A percentile compares a stretch with the other conserved stretches of the same genome.
These are phyloP conservation scores for Cercospora sesami DNA, from an alignment of 2,329 filamentous ascomycete species.

Conservation along the genomic window DNA sequence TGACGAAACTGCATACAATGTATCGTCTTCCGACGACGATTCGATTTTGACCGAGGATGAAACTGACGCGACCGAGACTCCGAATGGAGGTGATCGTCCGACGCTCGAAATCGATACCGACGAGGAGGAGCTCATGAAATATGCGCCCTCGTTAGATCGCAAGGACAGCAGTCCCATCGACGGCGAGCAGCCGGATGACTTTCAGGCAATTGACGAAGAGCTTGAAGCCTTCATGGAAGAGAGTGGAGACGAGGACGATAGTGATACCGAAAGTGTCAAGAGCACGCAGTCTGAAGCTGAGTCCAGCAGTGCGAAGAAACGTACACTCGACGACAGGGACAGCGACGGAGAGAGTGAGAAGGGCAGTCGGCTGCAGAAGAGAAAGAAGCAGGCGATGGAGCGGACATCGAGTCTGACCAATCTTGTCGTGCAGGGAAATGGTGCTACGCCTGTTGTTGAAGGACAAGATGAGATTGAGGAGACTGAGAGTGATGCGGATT, in stretches of 20 bases:
- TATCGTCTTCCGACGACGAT: conserved; percentile 51
- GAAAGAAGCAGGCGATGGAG: conserved; percentile 51
- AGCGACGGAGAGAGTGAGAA: conserved; percentile 45
- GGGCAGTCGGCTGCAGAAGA: conserved; percentile 47
- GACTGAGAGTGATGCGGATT: conserved; percentile 48
- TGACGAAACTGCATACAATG: conserved; percentile 36
- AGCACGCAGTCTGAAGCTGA: conserved; percentile 23
- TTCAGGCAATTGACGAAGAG: conserved; percentile 63
- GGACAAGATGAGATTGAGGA: conserved; percentile 41
- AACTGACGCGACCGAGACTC: conserved; percentile 23
- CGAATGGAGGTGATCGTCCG: conserved; percentile 25
- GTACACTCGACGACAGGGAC: conserved; percentile 36
- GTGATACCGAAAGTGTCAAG: conserved; percentile 29
- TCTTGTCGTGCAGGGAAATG: conserved; percentile 26
- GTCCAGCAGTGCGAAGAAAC: conserved; percentile 31
- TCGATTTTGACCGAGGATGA: conserved; percentile 42
- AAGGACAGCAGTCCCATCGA: conserved; percentile 36
- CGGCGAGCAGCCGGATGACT: conserved; percentile 41
- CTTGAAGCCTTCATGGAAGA: conserved; percentile 70
- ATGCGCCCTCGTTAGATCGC: conserved; percentile 48
- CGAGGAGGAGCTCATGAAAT: conserved; percentile 48
- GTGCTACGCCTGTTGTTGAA: conserved; percentile 28
- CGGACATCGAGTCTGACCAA: conserved; percentile 51
- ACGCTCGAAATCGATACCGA: conserved; percentile 28
- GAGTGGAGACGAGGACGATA: conserved; percentile 49